Conservation (phyloP, 805 yeast species). For the Ogataea nakhonphanomensis region DNA sequence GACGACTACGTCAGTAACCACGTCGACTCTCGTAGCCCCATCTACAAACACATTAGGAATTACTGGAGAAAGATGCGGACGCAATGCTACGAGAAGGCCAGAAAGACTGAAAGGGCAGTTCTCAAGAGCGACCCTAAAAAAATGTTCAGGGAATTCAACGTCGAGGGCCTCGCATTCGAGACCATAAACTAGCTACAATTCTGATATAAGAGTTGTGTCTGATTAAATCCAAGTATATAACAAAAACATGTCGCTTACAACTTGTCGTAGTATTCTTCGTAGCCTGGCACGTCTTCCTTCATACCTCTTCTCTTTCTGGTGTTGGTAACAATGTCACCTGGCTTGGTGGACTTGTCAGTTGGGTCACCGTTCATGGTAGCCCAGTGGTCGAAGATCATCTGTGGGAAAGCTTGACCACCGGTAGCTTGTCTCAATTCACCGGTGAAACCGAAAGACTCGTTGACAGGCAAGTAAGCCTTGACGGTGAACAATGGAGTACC, state of each 20-base stretch:
- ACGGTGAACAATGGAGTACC: constrained; percentile 99
- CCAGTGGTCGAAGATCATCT: constrained; percentile 99
- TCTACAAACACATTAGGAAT: constrained; percentile 17
- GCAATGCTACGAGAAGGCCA: constrained; percentile 9
- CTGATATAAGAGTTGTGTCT: constrained; percentile 5
- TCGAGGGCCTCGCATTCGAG: constrained; percentile 14
- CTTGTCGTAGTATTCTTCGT: constrained; percentile 98
- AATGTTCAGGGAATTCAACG: constrained; percentile 3
- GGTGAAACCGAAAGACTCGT: constrained; percentile 99
- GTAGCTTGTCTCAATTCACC: constrained; percentile 99
- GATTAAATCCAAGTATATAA: constrained; percentile 17
- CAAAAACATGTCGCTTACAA: constrained; percentile 44
- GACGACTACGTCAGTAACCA: constrained; percentile 18
- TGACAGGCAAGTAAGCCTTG: constrained; percentile 99
- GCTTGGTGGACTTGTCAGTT: constrained; percentile 73
- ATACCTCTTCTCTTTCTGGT: constrained; percentile 94
- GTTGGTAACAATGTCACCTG: constrained; percentile 55
- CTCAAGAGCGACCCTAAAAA: constrained; percentile 7
- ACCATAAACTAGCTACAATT: constrained; percentile 1
- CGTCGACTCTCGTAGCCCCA: constrained; percentile 9
- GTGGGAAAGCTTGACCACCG: constrained; percentile 99
- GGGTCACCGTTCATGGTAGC: constrained; percentile 88
- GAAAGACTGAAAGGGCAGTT: constrained; percentile 10
- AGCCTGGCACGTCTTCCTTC: constrained; percentile 97
- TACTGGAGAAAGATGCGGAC: constrained; percentile 18